These are phyloP conservation scores for Gynostemma pentaphyllum DNA, from an alignment of 306 rosid genomes.

Conservation along the genomic window DNA sequence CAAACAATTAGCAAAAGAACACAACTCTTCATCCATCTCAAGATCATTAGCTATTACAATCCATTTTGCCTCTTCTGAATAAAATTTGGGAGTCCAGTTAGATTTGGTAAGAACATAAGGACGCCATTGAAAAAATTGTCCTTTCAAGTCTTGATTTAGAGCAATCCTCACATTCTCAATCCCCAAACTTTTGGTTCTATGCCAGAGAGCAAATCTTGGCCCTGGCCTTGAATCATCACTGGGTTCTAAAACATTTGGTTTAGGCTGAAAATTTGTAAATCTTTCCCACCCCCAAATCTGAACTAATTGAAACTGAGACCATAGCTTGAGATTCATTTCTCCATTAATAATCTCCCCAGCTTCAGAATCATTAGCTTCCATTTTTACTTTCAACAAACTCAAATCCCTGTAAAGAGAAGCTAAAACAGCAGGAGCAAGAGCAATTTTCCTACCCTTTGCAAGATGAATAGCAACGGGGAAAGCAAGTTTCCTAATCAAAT, in stretches of 20 bases:
- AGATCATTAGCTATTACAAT: too few species aligned
- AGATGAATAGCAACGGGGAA: slow-evolving; percentile 36
- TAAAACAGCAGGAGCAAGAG: slow-evolving; percentile 44
- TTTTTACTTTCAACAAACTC: slow-evolving; percentile 16
- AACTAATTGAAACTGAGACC: slow-evolving; percentile 41
- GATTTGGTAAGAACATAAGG: slow-evolving; percentile 30
- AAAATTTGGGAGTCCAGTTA: slow-evolving; percentile 12
- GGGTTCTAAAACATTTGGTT: not conserved
- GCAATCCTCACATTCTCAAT: slow-evolving; percentile 22
- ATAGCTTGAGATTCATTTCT: slow-evolving; percentile 1
- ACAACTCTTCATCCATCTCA: slow-evolving; percentile 8
- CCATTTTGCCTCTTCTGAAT: slow-evolving; percentile 19
- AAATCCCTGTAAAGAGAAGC: slow-evolving; percentile 42
- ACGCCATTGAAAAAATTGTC: slow-evolving; percentile 29
- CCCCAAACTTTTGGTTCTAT: slow-evolving; percentile 13
- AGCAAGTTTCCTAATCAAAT: not conserved
- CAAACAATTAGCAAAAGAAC: slow-evolving; percentile 21
- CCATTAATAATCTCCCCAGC: too few species aligned
- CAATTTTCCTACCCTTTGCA: slow-evolving; percentile 32
- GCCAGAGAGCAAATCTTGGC: slow-evolving; percentile 30
- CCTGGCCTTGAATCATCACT: too few species aligned
- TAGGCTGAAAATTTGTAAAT: slow-evolving; percentile 25
- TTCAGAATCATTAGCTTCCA: too few species aligned
- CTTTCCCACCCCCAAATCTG: slow-evolving; percentile 64
- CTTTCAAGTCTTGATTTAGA: slow-evolving; percentile 20